Evolutionary conservation across 192 early-diverging fungal species (phyloP).

Genomic region (Backusella sp.): DNA sequence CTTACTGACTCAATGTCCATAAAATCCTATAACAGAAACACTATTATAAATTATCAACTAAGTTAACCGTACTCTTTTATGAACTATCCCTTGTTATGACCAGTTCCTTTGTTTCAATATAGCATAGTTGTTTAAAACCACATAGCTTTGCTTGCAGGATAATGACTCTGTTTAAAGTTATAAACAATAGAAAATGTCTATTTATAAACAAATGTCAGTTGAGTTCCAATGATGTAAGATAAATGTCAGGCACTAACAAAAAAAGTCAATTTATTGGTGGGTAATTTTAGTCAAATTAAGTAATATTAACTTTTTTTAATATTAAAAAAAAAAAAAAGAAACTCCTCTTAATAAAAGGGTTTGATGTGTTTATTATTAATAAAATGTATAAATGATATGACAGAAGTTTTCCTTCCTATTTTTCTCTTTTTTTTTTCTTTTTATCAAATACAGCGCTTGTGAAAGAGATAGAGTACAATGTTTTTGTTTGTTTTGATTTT

Average conservation of each 20-base stretch:
- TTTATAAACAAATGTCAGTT: not conserved
- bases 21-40: too few species aligned
- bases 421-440: not conserved
- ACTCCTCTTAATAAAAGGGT: not conserved
- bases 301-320: conserved; percentile 5
- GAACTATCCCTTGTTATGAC: too few species aligned
- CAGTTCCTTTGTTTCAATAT: too few species aligned
- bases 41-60: too few species aligned
- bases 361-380: not conserved
- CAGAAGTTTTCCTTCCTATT: not conserved
- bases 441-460: not conserved
- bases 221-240: not conserved
- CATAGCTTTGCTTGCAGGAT: too few species aligned
- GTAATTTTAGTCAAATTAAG: not conserved
- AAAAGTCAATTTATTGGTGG: not conserved
- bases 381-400: not conserved
- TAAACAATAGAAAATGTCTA: not conserved
- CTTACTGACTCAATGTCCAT: too few species aligned
- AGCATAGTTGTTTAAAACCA: too few species aligned
- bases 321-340: not conserved
- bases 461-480: not conserved
- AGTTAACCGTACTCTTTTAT: too few species aligned
- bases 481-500: not conserved
- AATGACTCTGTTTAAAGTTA: not conserved
- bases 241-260: not conserved